These are phyloP conservation scores for Barnettozyma sp. DNA, from an alignment of 805 yeast genomes.

Conservation along the genomic window DNA sequence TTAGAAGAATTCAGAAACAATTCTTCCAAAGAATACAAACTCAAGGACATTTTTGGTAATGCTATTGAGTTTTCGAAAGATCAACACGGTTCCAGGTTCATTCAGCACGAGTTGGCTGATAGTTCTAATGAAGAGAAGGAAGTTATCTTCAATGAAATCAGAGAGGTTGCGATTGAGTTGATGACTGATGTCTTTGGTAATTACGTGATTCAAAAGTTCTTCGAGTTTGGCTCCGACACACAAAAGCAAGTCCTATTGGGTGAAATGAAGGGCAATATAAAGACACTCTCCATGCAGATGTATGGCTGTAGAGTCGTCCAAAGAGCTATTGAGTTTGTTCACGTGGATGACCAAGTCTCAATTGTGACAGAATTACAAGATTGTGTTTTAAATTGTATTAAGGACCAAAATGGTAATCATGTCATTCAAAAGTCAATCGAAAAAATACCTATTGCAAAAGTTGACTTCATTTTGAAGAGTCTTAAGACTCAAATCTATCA, in stretches of 20 bases:
- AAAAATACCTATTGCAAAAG: conserved; percentile 60
- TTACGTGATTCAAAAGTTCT: conserved; percentile 90
- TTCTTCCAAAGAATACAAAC: conserved; percentile 48
- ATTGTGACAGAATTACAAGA: conserved; percentile 66
- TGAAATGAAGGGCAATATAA: conserved; percentile 67
- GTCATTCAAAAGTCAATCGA: conserved; percentile 95
- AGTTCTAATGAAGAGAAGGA: conserved; percentile 69
- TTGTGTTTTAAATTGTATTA: conserved; percentile 60
- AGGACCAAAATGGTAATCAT: conserved; percentile 97
- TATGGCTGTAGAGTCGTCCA: conserved; percentile 98
- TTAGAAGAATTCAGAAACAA: conserved; percentile 79
- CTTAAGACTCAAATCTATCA: conserved; percentile 69
- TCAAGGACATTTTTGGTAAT: conserved; percentile 76
- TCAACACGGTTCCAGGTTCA: conserved; percentile 95
- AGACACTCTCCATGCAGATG: conserved; percentile 82
- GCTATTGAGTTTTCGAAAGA: conserved; percentile 90
- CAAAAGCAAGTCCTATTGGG: conserved; percentile 66
- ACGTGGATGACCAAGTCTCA: conserved; percentile 53
- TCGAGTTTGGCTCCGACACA: conserved; percentile 69
- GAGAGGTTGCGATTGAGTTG: conserved; percentile 64
- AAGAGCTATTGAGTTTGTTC: conserved; percentile 75
- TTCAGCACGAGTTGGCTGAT: conserved; percentile 75
- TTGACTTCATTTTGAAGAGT: conserved; percentile 67
- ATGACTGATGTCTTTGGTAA: conserved; percentile 98
- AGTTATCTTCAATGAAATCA: conserved; percentile 74